A percentile compares a stretch with the other conserved stretches of the same genome.
Conservation (phyloP, 129 eudicot species). For the Logfia minima region DNA sequence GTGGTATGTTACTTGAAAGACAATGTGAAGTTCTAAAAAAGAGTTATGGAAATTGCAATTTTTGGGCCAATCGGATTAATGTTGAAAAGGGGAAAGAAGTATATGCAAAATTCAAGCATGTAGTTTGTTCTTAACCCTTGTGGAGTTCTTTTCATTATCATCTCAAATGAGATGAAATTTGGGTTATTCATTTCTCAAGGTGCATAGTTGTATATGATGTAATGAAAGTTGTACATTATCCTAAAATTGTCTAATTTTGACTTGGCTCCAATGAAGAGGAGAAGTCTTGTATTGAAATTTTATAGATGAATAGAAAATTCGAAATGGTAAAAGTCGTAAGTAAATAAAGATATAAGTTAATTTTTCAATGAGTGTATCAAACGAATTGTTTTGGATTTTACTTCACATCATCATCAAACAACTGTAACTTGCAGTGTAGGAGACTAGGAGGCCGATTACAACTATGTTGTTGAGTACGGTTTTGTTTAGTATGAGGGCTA, state of each 20-base stretch:
- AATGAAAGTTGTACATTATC: conserved; percentile 17
- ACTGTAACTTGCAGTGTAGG: too few species aligned
- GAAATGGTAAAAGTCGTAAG: too few species aligned
- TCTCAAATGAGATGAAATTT: conserved; percentile 7
- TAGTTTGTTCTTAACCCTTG: neutral
- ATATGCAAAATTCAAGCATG: conserved; percentile 14
- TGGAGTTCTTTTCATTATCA: too few species aligned
- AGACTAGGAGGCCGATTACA: too few species aligned
- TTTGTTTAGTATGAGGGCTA: too few species aligned
- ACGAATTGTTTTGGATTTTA: too few species aligned
- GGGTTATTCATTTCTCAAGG: conserved; percentile 6
- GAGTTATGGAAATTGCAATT: neutral
- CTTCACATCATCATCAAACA: too few species aligned
- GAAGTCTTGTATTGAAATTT: neutral
- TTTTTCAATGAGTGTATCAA: too few species aligned
- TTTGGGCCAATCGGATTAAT: conserved; percentile 4
- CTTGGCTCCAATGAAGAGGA: neutral
- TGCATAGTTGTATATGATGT: conserved; percentile 2
- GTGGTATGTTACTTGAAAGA: conserved; percentile 80
- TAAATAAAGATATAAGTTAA: too few species aligned
- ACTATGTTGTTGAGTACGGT: too few species aligned
- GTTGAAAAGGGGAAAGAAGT: conserved; percentile 10
- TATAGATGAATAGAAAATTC: too few species aligned
- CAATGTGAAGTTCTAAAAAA: conserved; percentile 67
- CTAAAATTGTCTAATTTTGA: neutral